Percentiles rank a stretch among this genome's conserved stretches.
These are phyloP conservation scores for Pneumocystis jirovecii DNA, from an alignment of 1,139 yeast species.

Conservation along the genomic window DNA sequence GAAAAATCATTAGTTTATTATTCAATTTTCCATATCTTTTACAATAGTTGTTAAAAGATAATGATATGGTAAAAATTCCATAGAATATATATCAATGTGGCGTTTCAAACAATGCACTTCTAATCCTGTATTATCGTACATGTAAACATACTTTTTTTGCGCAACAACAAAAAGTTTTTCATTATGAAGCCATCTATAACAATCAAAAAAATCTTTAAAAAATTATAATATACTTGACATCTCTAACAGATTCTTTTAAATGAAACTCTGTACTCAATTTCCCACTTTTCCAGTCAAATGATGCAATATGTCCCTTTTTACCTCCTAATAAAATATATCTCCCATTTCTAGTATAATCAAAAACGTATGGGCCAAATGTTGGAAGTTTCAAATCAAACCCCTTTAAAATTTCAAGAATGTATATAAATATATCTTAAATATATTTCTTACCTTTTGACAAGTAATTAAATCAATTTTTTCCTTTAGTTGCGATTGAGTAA, in stretches of 20 bases:
- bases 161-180: conserved; percentile 95
- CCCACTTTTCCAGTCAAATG: conserved; percentile 93
- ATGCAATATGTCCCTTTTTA: conserved; percentile 83
- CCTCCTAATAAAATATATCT: conserved; percentile 77
- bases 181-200: conserved; percentile 49
- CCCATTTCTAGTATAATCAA: conserved; percentile 79
- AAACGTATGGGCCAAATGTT: conserved; percentile 73
- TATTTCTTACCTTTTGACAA: conserved; percentile 21
- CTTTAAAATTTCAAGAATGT: conserved; percentile 20
- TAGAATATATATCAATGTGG: conserved; percentile 67
- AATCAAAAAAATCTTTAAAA: background rate
- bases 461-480: conserved; percentile 69
- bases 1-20: conserved; percentile 29
- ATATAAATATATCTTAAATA: background rate
- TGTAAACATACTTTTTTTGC: conserved; percentile 84
- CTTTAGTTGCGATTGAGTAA: conserved; percentile 64
- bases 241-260: conserved; percentile 76
- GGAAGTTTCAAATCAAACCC: conserved; percentile 57
- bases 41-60: conserved; percentile 58
- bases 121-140: conserved; percentile 79
- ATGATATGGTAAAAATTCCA: conserved; percentile 88
- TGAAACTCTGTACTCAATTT: conserved; percentile 64
- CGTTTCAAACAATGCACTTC: conserved; percentile 86
- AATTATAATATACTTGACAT: conserved; percentile 37
- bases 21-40: conserved; percentile 27